Base-by-base conservation (phyloP, 1,139 yeast genomes). In the Taphrina confusa region DNA sequence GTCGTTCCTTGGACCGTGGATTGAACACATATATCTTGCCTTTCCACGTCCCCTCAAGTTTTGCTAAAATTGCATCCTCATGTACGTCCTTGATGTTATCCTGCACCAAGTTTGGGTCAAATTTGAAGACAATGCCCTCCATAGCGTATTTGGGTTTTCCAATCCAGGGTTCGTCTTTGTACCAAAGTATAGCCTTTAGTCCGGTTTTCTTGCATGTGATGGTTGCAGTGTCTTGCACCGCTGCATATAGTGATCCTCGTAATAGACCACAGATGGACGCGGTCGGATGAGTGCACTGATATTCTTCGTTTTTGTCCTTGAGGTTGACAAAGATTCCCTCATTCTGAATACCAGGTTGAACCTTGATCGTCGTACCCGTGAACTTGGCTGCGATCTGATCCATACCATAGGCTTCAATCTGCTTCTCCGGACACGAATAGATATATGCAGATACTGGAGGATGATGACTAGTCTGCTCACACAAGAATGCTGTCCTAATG, bases 401-500 rank as follows among this genome's bases (percentile, higher is more conserved):
- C 73, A 86, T 86, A 50, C 95, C 95, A 71, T 85, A 83, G 61
- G 86, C 75, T 33, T 75, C 73, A 18, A 83, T 81, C 51, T 82
- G 76, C 69, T 84, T 78, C 67, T 82, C 79, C 63, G 82, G 83
- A 70, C 87, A 87, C 65, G 78, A 72, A 55, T 86, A 78, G 25
- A 85, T 78, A 68, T 85, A 87, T 1, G 87, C 92, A 14, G 94
- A 85, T 31, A 84, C 83, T 27, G 94, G 92, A 5, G 95, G 94
- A 69, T 86, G 95, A 71, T 87, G 95, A 56, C 85, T 81, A n/a
- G 86, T 92, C 71, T 87, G 95, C 71, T 87, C 95, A 62, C 86
- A 80, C 64, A 86, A 73, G 64, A 86, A 75, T 20, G 58, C 50
- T 5, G 58, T 54, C 14, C 49, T 47, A 11, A 54, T 44, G 3